Base-by-base conservation (phyloP, 1,139 yeast species). In the Suhomyces anneliseae region DNA sequence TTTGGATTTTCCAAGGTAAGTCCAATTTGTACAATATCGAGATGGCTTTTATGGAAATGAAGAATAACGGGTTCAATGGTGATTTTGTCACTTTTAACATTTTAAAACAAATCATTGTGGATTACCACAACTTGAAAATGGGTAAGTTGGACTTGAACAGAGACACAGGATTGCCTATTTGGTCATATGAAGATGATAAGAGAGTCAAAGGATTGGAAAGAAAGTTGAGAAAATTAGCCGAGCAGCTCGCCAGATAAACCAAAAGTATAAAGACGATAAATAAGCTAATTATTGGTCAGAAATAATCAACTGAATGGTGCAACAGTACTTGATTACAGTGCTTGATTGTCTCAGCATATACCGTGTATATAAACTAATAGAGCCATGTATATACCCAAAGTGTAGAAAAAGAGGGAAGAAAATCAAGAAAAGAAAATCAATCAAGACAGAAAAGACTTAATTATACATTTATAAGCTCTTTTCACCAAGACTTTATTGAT, bases 1-100 rank as follows among this genome's bases (percentile, higher is more conserved):
- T 61, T 36, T 74, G 79, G 78, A 58, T 74, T 0, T 74, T 59
- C 53, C 57, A 60, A 41, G 79, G 79, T 7, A 72, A 70, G 51
- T 55, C 70, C 19, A 67, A 65, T 44, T 57, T 75, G 34, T 65
- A 66, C 50, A 67, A 65, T 14, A 60, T 75, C 34, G 79, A 74
- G 53, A 64, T 62, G 51, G 54, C 64, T 0, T 59, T 57, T 34
- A 59, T 61, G 37, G 79, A 74, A 53, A 75, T 75, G 80, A 54
- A 61, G 36, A 70, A 72, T 49, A 70, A 71, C 50, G 80, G 80
- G 24, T 73, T 71, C 48, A 48, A 53, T 14, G 79, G 79, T 2
- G 72, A 75, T 48, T 34, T 62, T 12, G 51, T 53, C 14, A 75
- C 80, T 1, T 70, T 68, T 46, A 65, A 68, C 43, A 68, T 71